Evolutionary conservation across 1,139 yeast species (phyloP).

Genomic region (Suhomyces maxii): DNA sequence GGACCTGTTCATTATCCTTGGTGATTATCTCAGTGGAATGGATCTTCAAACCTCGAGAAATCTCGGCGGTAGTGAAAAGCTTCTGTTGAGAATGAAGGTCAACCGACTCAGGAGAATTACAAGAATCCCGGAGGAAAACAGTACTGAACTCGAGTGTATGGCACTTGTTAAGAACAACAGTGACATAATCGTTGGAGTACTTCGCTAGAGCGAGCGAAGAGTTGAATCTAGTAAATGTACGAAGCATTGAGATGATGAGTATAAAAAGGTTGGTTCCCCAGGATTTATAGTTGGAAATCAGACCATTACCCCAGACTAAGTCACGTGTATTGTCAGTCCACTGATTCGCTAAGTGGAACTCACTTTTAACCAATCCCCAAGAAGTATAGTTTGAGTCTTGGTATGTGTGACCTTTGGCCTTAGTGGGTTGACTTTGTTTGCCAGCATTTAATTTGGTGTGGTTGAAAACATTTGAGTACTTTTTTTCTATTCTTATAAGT

Average conservation of each 20-base stretch:
- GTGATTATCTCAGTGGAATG: constrained; percentile 24
- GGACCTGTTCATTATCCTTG: constrained; percentile 17
- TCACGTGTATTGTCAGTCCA: background rate
- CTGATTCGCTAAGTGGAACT: too few species aligned
- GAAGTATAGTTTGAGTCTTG: too few species aligned
- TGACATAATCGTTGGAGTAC: constrained; percentile 20
- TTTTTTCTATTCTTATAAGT: too few species aligned
- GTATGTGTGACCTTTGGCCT: too few species aligned
- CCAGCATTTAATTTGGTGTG: too few species aligned
- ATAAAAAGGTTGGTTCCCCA: background rate
- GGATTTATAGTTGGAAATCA: background rate
- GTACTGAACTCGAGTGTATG: constrained; percentile 47
- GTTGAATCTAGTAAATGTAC: constrained; percentile 6
- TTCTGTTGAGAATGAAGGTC: constrained; percentile 64
- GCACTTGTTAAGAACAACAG: constrained; percentile 22
- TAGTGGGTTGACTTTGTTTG: too few species aligned
- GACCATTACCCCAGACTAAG: constrained; percentile 2
- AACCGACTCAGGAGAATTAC: constrained; percentile 49
- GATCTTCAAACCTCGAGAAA: constrained; percentile 27
- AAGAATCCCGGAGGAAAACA: constrained; percentile 66
- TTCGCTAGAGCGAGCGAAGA: constrained; percentile 12
- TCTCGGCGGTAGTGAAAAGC: constrained; percentile 61
- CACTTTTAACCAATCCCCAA: too few species aligned
- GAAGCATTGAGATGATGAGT: constrained; percentile 1
- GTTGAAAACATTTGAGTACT: too few species aligned